phyloP scores from a whole-genome alignment of 2,329 filamentous ascomycete species.

The Fusarium anguioides region DNA sequence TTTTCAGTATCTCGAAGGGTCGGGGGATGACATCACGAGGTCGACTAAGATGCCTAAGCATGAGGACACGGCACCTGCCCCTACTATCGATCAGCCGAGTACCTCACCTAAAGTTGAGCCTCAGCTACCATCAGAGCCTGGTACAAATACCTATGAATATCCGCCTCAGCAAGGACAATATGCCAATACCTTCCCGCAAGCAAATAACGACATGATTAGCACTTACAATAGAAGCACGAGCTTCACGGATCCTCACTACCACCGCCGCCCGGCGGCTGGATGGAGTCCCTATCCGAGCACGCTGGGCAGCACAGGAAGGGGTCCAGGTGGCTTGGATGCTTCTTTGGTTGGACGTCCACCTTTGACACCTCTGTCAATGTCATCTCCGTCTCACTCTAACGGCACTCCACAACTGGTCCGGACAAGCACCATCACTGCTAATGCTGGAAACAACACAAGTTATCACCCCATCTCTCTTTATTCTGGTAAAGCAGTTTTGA shows the following conservation, averaged over 20 bases:
- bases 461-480: slow-evolving; percentile 87
- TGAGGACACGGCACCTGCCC: slow-evolving; percentile 52
- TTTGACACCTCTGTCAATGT: slow-evolving; percentile 61
- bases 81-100: slow-evolving; percentile 54
- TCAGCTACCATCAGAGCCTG: slow-evolving; percentile 51
- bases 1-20: slow-evolving; percentile 65
- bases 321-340: slow-evolving; percentile 56
- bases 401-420: slow-evolving; percentile 63
- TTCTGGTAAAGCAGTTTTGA: slow-evolving; percentile 84
- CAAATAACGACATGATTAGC: slow-evolving; percentile 64
- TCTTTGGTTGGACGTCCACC: slow-evolving; percentile 58
- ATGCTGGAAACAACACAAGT: slow-evolving; percentile 53
- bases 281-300: slow-evolving; percentile 59
- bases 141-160: slow-evolving; percentile 61
- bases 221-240: slow-evolving; percentile 62
- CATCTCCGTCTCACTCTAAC: slow-evolving; percentile 50
- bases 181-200: slow-evolving; percentile 53
- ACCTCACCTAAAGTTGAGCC: slow-evolving; percentile 56
- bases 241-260: slow-evolving; percentile 63
- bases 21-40: slow-evolving; percentile 57
- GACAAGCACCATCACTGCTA: slow-evolving; percentile 64
- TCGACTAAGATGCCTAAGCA: slow-evolving; percentile 52
- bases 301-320: slow-evolving; percentile 56
- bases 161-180: slow-evolving; percentile 57
- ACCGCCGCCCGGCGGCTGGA: slow-evolving; percentile 49